These are phyloP conservation scores for Botrytis aclada DNA, from an alignment of 2,329 filamentous ascomycete genomes.

Conservation along the genomic window DNA sequence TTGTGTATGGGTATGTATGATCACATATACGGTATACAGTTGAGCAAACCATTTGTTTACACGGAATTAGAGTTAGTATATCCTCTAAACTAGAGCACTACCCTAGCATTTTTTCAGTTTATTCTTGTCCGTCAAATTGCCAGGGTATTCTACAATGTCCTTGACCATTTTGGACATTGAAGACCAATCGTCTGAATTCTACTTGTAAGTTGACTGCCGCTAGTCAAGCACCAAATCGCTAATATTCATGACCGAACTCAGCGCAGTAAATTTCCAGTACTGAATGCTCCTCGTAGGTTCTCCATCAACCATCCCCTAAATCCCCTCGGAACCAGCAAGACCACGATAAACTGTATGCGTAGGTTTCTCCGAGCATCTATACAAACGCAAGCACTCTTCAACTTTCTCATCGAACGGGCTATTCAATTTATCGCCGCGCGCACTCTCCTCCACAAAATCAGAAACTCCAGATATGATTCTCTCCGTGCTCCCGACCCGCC, in stretches of 20 bases:
- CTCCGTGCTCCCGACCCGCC: neutral
- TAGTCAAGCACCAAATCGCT: neutral
- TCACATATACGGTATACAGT: neutral
- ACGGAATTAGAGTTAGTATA: neutral
- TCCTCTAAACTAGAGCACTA: neutral
- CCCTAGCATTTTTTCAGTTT: neutral
- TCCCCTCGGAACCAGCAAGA: neutral
- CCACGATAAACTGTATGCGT: neutral
- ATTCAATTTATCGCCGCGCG: neutral
- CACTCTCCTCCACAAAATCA: neutral
- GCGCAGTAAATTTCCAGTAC: neutral
- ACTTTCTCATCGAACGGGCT: neutral
- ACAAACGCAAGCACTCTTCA: neutral
- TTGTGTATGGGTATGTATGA: neutral
- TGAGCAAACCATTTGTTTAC: neutral
- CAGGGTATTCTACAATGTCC: neutral
- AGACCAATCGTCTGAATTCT: neutral
- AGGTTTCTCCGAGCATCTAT: neutral
- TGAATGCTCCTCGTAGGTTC: neutral
- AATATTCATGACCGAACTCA: neutral
- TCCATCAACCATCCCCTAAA: neutral
- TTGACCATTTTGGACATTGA: neutral
- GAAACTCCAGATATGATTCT: neutral
- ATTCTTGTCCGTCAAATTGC: neutral
- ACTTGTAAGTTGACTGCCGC: neutral